Conservation (phyloP, 352 stramenopile species). For the Globisporangium cylindrosporum region DNA sequence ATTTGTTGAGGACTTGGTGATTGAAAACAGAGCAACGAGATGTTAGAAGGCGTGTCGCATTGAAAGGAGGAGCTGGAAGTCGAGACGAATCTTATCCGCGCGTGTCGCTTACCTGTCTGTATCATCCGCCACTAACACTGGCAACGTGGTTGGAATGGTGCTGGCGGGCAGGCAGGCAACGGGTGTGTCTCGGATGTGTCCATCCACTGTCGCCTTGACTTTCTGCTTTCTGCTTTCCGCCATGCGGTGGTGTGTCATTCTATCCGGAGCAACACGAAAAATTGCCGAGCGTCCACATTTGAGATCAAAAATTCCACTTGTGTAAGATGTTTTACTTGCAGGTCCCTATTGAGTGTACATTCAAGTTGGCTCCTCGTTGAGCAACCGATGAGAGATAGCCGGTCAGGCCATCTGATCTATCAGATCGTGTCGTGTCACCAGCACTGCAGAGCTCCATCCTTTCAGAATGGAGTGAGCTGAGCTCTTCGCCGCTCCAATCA, state of each 20-base stretch:
- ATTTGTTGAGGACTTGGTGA: not conserved
- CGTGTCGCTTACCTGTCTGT: not conserved
- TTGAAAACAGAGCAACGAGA: not conserved
- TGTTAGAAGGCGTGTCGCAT: not conserved
- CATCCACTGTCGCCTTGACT: not conserved
- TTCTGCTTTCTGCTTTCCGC: not conserved
- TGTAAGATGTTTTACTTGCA: not conserved
- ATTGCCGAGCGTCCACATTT: not conserved
- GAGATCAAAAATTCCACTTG: not conserved
- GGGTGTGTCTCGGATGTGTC: not conserved
- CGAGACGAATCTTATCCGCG: not conserved
- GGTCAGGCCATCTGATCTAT: constrained; percentile 11
- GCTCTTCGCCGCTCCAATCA: not conserved
- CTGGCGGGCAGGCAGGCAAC: not conserved
- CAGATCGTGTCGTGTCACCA: constrained; percentile 6
- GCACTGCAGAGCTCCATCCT: not conserved
- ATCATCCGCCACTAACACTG: not conserved
- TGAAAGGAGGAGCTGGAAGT: not conserved
- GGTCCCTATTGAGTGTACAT: not conserved
- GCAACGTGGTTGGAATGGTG: not conserved
- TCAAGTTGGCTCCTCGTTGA: not conserved
- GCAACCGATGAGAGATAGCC: not conserved
- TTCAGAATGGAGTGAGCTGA: not conserved
- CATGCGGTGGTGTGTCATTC: not conserved
- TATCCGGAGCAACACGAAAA: not conserved